phyloP scores from a whole-genome alignment of 768 basidiomycete species.

The Leccinum incarnatum region DNA sequence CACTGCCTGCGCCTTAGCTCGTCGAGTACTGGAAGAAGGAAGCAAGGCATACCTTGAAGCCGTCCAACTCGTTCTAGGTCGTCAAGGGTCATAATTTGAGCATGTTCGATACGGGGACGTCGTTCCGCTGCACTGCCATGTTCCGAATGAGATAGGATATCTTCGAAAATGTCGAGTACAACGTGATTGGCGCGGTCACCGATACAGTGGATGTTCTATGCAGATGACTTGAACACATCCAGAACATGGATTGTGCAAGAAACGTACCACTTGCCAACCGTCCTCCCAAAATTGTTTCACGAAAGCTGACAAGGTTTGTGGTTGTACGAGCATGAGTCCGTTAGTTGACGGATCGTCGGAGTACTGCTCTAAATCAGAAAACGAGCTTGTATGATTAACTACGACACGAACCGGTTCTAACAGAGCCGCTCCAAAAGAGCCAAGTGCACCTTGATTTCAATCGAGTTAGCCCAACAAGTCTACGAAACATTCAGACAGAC shows the following conservation, averaged over 20 bases:
- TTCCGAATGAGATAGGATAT: slow-evolving; percentile 39
- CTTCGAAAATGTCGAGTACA: slow-evolving; percentile 81
- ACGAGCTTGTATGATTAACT: background rate
- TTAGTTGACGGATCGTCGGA: slow-evolving; percentile 68
- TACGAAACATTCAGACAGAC: background rate
- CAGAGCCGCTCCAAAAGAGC: slow-evolving; percentile 90
- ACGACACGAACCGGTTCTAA: slow-evolving; percentile 49
- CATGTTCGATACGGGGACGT: slow-evolving; percentile 87
- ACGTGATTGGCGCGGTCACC: slow-evolving; percentile 86
- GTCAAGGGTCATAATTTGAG: slow-evolving; percentile 74
- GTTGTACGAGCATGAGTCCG: slow-evolving; percentile 65
- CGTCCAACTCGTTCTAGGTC: slow-evolving; percentile 70
- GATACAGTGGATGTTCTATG: slow-evolving; percentile 83
- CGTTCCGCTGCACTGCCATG: slow-evolving; percentile 35
- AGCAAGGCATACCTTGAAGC: slow-evolving; percentile 60
- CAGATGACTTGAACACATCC: background rate
- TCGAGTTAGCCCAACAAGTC: slow-evolving; percentile 4
- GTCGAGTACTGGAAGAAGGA: background rate
- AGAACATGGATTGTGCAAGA: background rate
- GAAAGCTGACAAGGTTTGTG: slow-evolving; percentile 50
- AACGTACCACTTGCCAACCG: slow-evolving; percentile 80
- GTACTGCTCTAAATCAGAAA: slow-evolving; percentile 41
- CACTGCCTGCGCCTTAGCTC: slow-evolving; percentile 43
- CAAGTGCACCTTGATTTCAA: slow-evolving; percentile 64
- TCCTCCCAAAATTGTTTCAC: slow-evolving; percentile 66